Percentiles rank a stretch among this genome's conserved stretches.
Conservation (phyloP, 208 protist species). For the Leishmania gerbilli region DNA sequence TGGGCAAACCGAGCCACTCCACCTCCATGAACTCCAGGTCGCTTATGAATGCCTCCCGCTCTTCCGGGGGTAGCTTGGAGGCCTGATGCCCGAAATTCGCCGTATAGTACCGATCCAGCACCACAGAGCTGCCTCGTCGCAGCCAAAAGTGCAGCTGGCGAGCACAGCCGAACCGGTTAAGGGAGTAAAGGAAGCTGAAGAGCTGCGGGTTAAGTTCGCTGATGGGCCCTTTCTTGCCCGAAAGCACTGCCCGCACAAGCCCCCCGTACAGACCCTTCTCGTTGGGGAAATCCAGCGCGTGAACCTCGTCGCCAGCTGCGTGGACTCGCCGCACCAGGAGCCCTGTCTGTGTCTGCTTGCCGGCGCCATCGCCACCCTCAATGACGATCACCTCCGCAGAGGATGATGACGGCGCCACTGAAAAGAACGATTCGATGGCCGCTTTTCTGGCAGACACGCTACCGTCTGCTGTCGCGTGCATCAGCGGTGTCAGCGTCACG, state of each 20-base stretch:
- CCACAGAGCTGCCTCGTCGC: slow-evolving; percentile 52
- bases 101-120: slow-evolving; percentile 92
- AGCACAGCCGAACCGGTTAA: slow-evolving; percentile 85
- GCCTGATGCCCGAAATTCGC: slow-evolving; percentile 93
- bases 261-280: slow-evolving; percentile 75
- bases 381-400: slow-evolving; percentile 68
- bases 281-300: slow-evolving; percentile 87
- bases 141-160: slow-evolving; percentile 72
- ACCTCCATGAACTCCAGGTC: slow-evolving; percentile 75
- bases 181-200: slow-evolving; percentile 91
- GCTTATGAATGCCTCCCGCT: slow-evolving; percentile 66
- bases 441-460: neutral
- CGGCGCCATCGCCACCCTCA: slow-evolving; percentile 92
- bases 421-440: slow-evolving; percentile 38
- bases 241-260: slow-evolving; percentile 82
- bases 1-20: slow-evolving; percentile 74
- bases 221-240: slow-evolving; percentile 81
- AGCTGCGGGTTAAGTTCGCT: slow-evolving; percentile 70
- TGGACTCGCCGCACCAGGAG: slow-evolving; percentile 45
- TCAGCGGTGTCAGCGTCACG: slow-evolving; percentile 42
- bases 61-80: slow-evolving; percentile 70
- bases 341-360: slow-evolving; percentile 90
- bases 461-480: slow-evolving; percentile 12
- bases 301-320: slow-evolving; percentile 22
- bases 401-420: slow-evolving; percentile 4